Conservation (phyloP, 257 asterid species). For the Misopates orontium region DNA sequence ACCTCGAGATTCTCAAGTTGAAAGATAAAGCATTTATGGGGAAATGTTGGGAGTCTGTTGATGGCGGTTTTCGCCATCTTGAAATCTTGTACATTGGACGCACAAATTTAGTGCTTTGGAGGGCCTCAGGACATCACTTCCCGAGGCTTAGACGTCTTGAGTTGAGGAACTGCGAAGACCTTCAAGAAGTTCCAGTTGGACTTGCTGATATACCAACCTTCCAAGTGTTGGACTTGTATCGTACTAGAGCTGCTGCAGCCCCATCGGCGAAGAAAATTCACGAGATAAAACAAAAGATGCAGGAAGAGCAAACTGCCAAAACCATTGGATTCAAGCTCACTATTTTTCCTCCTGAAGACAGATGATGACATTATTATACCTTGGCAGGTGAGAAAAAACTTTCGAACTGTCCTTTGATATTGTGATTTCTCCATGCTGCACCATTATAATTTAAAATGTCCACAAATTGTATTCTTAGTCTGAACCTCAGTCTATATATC, state of each 20-base stretch:
- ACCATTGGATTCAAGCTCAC: no score
- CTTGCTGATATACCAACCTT: slow-evolving; percentile 30
- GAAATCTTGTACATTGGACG: slow-evolving; percentile 33
- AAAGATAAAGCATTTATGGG: slow-evolving; percentile 38
- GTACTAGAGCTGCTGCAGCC: slow-evolving; percentile 25
- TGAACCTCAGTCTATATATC: no score
- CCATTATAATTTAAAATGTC: no score
- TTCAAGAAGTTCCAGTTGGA: slow-evolving; percentile 20
- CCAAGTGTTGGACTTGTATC: slow-evolving; percentile 23
- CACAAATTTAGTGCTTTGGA: slow-evolving; percentile 27
- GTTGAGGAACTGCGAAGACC: slow-evolving; percentile 34
- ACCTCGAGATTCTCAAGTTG: slow-evolving; percentile 41
- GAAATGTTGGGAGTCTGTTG: slow-evolving; percentile 21
- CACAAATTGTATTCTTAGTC: no score
- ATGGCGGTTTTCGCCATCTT: slow-evolving; percentile 33
- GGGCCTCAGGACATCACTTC: slow-evolving; percentile 24
- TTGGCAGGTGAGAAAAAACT: no score
- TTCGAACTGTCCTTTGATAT: no score
- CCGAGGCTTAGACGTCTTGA: slow-evolving; percentile 36
- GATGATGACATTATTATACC: no score
- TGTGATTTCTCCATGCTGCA: no score
- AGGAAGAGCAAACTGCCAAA: no score
- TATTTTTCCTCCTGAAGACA: no score
- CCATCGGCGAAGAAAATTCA: slow-evolving; percentile 26
- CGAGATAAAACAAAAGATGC: not conserved